Base-by-base conservation (phyloP, 2,329 filamentous ascomycete species). In the Cladosporium oxysporum region DNA sequence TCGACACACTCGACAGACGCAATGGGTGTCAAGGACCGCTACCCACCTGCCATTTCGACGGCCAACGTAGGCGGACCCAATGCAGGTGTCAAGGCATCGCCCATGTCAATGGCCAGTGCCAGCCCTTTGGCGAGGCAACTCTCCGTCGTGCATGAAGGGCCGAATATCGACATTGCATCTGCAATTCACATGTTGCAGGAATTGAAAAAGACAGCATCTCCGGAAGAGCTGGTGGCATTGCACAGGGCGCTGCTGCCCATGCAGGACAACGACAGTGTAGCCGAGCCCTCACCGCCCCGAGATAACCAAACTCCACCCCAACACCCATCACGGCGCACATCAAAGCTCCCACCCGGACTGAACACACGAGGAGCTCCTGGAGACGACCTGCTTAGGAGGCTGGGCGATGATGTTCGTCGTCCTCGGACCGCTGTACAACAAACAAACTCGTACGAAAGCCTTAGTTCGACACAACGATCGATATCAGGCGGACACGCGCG, bases 141-240 rank as follows among this genome's bases (percentile, higher is more conserved):
- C 28, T 79, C 78, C 5, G 67, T 76, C 29, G 70, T 68, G 21
- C 74, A 75, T 4, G 74, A 71, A 29, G 41, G 63, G 58, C 71
- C 75, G 21, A 50, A 66, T 11, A 75, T 82, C 47, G 81, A 84
- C 66, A 67, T 83, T 41, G 79, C 79, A 47, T 76, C 79, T 12
- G 81, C 81, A 6, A 80, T 83, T 47, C 74, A 74, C 31, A 73
- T 84, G 41, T 68, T 83, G 66, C 79, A 83, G 65, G 78, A 83
- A 70, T 74, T 83, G 66, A 81, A 80, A 71, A 83, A 80, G 71
- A 81, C 75, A 52, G 82, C 80, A 1, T 79, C 80, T 6, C 81
- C 81, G 1, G 81, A 83, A 62, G 80, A 83, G 65, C 73, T 83
- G 35, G 81, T 80, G 28, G 80, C 81, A 33, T 68, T 78, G 33